These are phyloP conservation scores for Plasmodium cynomolgi DNA, from an alignment of 169 alveolate genomes.

Conservation along the genomic window DNA sequence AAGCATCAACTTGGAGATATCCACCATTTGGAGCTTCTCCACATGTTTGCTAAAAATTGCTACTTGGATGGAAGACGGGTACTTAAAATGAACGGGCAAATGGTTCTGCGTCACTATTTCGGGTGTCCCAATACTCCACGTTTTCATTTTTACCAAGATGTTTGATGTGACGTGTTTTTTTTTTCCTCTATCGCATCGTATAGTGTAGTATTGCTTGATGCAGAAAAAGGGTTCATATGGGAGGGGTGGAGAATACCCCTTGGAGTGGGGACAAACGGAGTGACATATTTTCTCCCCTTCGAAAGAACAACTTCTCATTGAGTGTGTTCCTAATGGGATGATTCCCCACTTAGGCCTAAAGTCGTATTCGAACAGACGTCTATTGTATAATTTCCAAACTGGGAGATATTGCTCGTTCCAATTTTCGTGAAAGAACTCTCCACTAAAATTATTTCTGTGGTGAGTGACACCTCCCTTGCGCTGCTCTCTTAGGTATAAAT, in stretches of 20 bases:
- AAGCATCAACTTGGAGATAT: neutral
- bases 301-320: neutral
- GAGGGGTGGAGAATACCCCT: neutral
- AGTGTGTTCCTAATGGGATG: neutral
- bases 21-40: neutral
- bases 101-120: slow-evolving; percentile 4
- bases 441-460: neutral
- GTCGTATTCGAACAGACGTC: slow-evolving; percentile 50
- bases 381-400: slow-evolving; percentile 28
- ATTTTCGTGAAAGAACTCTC: neutral
- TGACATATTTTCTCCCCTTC: neutral
- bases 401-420: neutral
- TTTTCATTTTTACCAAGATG: slow-evolving; percentile 29
- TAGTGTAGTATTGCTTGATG: slow-evolving; percentile 12
- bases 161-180: neutral
- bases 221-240: slow-evolving; percentile 21
- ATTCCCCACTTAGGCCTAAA: neutral
- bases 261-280: neutral
- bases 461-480: neutral
- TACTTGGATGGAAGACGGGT: slow-evolving; percentile 60
- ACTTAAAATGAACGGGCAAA: slow-evolving; percentile 57
- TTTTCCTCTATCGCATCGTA: neutral
- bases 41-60: slow-evolving; percentile 26
- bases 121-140: neutral
- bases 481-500: neutral